Conservation (phyloP, 805 yeast genomes). For the Candida tammaniensis region DNA sequence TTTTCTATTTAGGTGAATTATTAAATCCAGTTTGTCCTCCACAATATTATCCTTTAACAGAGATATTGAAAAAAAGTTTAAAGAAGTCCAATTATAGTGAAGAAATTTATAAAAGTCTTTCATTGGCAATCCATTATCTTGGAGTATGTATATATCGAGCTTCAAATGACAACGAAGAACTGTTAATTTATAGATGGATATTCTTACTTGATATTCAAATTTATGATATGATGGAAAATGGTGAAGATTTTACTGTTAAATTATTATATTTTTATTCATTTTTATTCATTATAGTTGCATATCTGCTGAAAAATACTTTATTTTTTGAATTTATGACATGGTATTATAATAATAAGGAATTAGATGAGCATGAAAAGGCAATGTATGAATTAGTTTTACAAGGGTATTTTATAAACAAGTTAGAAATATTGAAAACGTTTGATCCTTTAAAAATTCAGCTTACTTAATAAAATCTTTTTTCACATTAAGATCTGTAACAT, state of each 20-base stretch:
- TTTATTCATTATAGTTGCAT: neutral
- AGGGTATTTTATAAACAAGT: neutral
- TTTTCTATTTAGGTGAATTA: conserved; percentile 4
- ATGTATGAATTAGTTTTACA: conserved; percentile 1
- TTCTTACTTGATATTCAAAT: conserved; percentile 16
- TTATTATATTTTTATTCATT: conserved; percentile 21
- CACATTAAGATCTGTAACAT: too few species aligned
- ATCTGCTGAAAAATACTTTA: neutral
- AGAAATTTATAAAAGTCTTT: neutral
- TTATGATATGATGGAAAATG: conserved; percentile 16
- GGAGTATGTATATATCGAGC: conserved; percentile 4
- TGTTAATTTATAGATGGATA: conserved; percentile 27
- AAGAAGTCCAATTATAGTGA: neutral
- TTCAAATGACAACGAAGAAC: conserved; percentile 9
- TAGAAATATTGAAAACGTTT: neutral
- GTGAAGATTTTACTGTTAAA: conserved; percentile 21
- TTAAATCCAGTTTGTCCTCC: neutral
- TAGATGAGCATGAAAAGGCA: neutral
- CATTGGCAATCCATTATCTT: neutral
- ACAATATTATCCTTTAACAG: neutral
- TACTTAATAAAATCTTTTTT: too few species aligned
- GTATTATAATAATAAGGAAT: neutral
- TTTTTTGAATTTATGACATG: conserved; percentile 1
- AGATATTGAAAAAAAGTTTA: neutral
- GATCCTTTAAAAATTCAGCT: neutral